phyloP scores from a whole-genome alignment of 768 basidiomycete species.

The Termitomyces sp. region DNA sequence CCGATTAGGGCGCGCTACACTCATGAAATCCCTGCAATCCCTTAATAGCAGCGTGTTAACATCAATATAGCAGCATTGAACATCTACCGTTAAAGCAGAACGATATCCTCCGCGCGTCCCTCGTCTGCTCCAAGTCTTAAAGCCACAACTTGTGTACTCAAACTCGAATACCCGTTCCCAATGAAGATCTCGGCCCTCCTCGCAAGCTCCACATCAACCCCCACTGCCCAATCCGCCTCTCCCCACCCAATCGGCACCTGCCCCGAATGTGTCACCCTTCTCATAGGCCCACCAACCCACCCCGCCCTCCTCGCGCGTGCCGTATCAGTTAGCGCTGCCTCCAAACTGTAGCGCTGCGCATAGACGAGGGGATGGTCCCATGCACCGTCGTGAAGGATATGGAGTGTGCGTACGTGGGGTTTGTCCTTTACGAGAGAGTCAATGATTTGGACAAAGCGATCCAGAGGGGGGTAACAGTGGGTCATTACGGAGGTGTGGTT shows the following conservation, averaged over 20 bases:
- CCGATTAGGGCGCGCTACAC: too few relatives aligned
- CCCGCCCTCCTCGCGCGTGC: conserved; percentile 27
- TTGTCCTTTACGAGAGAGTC: conserved; percentile 27
- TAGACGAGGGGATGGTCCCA: conserved; percentile 43
- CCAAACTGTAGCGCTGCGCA: conserved; percentile 35
- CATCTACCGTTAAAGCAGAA: conserved; percentile 21
- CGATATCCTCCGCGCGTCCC: conserved; percentile 30
- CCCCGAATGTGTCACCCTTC: conserved; percentile 34
- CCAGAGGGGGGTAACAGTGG: conserved; percentile 41
- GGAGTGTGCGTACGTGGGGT: conserved; percentile 33
- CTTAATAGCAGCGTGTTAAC: too few relatives aligned
- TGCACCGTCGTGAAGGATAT: conserved; percentile 43
- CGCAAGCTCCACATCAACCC: conserved; percentile 42
- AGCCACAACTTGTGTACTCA: conserved; percentile 27
- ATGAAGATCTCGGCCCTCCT: conserved; percentile 38
- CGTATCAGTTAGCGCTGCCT: conserved; percentile 27
- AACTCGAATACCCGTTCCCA: conserved; percentile 44
- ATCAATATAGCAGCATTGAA: too few relatives aligned
- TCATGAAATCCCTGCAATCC: too few relatives aligned
- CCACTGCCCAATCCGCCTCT: conserved; percentile 39
- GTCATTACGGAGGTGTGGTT: conserved; percentile 33
- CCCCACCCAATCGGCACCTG: conserved; percentile 31
- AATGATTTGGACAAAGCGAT: conserved; percentile 36
- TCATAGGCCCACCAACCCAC: conserved; percentile 39
- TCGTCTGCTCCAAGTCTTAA: conserved; percentile 35